A percentile compares a stretch with the other conserved stretches of the same genome.
Evolutionary conservation across 2,329 filamentous ascomycete species (phyloP).

Genomic region (Monilinia aucupariae): DNA sequence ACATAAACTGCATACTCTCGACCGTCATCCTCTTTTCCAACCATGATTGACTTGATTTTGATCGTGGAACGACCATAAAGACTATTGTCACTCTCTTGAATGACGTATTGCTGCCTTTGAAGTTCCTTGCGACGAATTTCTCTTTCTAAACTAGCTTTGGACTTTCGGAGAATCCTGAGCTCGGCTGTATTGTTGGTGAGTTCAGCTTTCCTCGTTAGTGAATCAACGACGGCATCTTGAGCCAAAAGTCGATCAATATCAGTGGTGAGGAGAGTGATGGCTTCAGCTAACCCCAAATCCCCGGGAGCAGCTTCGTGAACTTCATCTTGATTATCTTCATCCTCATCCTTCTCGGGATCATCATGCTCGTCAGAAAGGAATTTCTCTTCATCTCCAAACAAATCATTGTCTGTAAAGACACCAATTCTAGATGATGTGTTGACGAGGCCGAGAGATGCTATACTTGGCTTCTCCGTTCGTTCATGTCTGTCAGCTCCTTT

Average conservation of each 20-base stretch:
- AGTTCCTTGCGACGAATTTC: slow-evolving; percentile 93
- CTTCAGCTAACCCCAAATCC: slow-evolving; percentile 87
- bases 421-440: slow-evolving; percentile 81
- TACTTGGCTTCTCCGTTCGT: slow-evolving; percentile 66
- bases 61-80: slow-evolving; percentile 87
- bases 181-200: slow-evolving; percentile 96
- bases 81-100: slow-evolving; percentile 97
- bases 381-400: slow-evolving; percentile 84
- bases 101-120: slow-evolving; percentile 91
- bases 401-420: slow-evolving; percentile 88
- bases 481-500: slow-evolving; percentile 50
- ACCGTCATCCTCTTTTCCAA: slow-evolving; percentile 85
- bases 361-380: slow-evolving; percentile 82
- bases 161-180: slow-evolving; percentile 85
- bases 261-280: slow-evolving; percentile 78
- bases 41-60: slow-evolving; percentile 86
- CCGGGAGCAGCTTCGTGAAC: slow-evolving; percentile 93
- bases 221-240: slow-evolving; percentile 88
- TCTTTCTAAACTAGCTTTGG: slow-evolving; percentile 84
- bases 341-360: slow-evolving; percentile 53
- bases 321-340: slow-evolving; percentile 66
- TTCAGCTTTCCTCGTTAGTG: slow-evolving; percentile 87
- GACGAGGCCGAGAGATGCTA: slow-evolving; percentile 86
- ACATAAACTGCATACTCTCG: slow-evolving; percentile 92
- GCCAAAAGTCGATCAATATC: slow-evolving; percentile 85